A percentile compares a stretch with the other conserved stretches of the same genome.
phyloP scores from a whole-genome alignment of 2,329 filamentous ascomycete genomes.

The Colletotrichum lentis region DNA sequence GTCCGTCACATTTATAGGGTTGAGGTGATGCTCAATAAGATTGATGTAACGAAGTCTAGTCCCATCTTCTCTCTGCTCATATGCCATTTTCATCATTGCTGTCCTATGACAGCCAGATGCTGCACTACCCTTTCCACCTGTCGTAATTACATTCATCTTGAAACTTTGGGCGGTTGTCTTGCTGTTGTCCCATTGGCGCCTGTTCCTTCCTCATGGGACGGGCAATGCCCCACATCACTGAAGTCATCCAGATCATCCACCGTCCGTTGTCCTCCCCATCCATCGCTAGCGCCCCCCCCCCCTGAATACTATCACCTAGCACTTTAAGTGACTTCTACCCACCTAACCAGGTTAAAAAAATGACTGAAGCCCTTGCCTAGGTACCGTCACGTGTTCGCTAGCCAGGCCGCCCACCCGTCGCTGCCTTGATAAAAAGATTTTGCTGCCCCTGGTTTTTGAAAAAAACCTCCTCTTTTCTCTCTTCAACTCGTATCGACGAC shows the following conservation, averaged over 20 bases:
- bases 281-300: neutral
- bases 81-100: too few relatives aligned
- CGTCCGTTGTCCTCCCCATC: neutral
- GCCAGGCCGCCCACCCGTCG: neutral
- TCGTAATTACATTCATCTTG: too few relatives aligned
- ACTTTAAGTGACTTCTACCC: slow-evolving; percentile 7
- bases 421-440: neutral
- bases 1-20: neutral
- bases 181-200: too few relatives aligned
- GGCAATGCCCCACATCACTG: neutral
- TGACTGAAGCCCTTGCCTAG: neutral
- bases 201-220: neutral
- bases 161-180: too few relatives aligned
- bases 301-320: neutral
- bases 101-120: too few relatives aligned
- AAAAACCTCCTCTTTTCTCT: slow-evolving; percentile 9
- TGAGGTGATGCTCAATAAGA: too few relatives aligned
- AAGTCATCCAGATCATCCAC: neutral
- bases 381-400: slow-evolving; percentile 7
- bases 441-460: neutral
- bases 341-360: neutral
- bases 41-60: neutral
- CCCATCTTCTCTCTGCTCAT: too few relatives aligned
- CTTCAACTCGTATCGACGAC: neutral
- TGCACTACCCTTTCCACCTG: too few relatives aligned